Conservation (phyloP, 2,329 filamentous ascomycete species). For the Alternaria triticimaculans region DNA sequence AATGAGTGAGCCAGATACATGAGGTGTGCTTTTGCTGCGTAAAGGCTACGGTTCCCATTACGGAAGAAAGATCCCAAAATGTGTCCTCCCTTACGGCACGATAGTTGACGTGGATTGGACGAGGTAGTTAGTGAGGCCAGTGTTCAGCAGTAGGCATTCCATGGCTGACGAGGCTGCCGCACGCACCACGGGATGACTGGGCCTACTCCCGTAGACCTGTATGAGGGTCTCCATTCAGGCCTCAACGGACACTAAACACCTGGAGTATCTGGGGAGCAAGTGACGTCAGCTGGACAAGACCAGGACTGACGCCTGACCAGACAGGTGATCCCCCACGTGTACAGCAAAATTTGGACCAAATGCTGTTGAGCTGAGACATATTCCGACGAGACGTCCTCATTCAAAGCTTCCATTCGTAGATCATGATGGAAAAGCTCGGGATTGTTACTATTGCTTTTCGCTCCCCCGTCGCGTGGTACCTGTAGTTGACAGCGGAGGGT, state of each 20-base stretch:
- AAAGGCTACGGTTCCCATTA: background rate
- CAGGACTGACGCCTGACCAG: background rate
- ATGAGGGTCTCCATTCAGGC: background rate
- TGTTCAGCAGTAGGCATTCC: background rate
- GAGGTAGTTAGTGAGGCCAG: background rate
- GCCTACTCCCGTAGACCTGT: background rate
- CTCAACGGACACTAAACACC: background rate
- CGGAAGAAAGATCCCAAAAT: background rate
- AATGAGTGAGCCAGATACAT: background rate
- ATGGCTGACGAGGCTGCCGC: background rate
- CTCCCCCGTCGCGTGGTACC: slow-evolving; percentile 9
- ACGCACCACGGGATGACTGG: background rate
- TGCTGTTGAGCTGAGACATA: background rate
- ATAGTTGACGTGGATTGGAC: background rate
- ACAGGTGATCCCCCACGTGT: background rate
- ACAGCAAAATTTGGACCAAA: background rate
- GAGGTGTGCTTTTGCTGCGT: background rate
- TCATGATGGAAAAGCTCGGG: background rate
- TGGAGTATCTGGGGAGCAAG: background rate
- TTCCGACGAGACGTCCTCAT: background rate
- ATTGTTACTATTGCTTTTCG: background rate
- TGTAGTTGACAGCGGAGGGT: background rate
- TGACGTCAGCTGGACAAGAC: background rate
- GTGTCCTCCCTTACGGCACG: background rate
- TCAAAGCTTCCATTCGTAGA: background rate